Conservation (phyloP, 768 basidiomycete species). For the Xerocomellus intermedius region DNA sequence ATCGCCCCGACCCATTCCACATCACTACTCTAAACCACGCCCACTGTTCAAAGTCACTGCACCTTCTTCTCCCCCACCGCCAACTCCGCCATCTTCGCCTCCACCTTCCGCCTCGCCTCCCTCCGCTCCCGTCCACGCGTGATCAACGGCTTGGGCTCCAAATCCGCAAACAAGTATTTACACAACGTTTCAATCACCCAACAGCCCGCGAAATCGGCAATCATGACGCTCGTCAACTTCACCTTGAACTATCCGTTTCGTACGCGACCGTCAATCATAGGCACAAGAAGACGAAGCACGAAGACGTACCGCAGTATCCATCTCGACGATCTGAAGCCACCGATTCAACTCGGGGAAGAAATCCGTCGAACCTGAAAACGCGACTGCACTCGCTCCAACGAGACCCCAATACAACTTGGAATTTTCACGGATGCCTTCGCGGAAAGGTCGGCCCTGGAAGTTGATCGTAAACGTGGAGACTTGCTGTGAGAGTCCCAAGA, state of each 20-base stretch:
- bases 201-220: constrained; percentile 85
- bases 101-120: constrained; percentile 54
- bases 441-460: constrained; percentile 98
- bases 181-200: constrained; percentile 79
- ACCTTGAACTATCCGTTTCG: constrained; percentile 67
- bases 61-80: constrained; percentile 36
- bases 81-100: constrained; percentile 31
- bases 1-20: not conserved
- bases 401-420: constrained; percentile 91
- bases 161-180: constrained; percentile 84
- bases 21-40: not conserved
- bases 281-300: not conserved
- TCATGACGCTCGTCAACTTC: constrained; percentile 76
- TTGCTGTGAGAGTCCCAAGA: constrained; percentile 93
- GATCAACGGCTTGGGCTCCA: constrained; percentile 83
- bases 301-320: constrained; percentile 66
- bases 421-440: constrained; percentile 97
- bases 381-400: constrained; percentile 83
- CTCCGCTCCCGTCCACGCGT: constrained; percentile 81
- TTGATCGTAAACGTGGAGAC: constrained; percentile 99
- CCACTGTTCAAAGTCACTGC: constrained; percentile 19
- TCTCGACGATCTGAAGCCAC: constrained; percentile 96
- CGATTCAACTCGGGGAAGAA: constrained; percentile 93
- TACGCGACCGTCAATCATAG: too few relatives aligned
- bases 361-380: constrained; percentile 91